phyloP scores from a whole-genome alignment of 805 yeast species.

The Spathaspora gorwiae region DNA sequence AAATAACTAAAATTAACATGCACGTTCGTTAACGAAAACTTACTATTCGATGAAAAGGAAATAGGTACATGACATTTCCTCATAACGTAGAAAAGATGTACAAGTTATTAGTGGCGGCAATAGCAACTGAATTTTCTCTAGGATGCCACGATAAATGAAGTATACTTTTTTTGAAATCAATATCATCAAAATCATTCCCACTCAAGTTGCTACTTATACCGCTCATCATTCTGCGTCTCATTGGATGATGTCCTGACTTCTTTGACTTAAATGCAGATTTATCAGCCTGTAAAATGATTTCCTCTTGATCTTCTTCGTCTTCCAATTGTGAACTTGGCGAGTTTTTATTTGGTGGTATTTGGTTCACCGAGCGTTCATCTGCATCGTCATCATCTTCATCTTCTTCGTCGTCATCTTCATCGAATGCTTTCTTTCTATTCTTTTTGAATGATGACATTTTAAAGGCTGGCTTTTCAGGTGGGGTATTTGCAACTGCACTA shows the following conservation, averaged over 20 bases:
- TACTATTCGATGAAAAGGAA: no score
- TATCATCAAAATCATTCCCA: conserved; percentile 61
- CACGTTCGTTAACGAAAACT: not conserved
- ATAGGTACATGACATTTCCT: conserved; percentile 5
- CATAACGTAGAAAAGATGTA: conserved; percentile 76
- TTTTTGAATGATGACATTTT: conserved; percentile 11
- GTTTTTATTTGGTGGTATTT: conserved; percentile 23
- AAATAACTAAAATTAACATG: not conserved
- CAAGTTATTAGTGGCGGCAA: conserved; percentile 95
- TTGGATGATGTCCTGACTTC: conserved; percentile 42
- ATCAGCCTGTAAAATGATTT: conserved; percentile 92
- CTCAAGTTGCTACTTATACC: conserved; percentile 31
- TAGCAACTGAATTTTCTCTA: conserved; percentile 89
- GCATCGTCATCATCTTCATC: conserved; percentile 20
- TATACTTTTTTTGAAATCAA: conserved; percentile 92
- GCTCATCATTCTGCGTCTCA: conserved; percentile 49
- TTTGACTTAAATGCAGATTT: conserved; percentile 90
- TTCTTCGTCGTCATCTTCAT: conserved; percentile 39
- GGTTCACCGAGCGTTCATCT: conserved; percentile 9
- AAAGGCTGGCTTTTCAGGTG: conserved; percentile 9
- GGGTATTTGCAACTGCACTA: not conserved
- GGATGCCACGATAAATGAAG: conserved; percentile 99
- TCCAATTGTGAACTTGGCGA: conserved; percentile 29
- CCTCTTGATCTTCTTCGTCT: conserved; percentile 35
- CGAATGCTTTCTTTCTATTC: conserved; percentile 9